Conservation (phyloP, 2,329 filamentous ascomycete genomes). For the Beauveria scarabaeidicola region DNA sequence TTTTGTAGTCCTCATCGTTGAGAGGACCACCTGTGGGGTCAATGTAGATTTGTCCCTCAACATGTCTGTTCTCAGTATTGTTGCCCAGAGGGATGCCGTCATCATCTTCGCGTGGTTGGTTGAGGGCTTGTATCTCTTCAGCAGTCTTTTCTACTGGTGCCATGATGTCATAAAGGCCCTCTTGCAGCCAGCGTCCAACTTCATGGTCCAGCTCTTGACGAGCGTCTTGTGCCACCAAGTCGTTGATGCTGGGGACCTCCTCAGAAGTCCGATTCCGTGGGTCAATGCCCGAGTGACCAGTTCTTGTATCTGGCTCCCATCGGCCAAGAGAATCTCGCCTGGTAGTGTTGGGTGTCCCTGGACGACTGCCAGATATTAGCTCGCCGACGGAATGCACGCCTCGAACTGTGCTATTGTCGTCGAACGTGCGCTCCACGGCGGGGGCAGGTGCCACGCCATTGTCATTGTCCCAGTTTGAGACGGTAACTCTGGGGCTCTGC, state of each 20-base stretch:
- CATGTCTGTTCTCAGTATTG: conserved; percentile 41
- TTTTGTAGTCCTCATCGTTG: conserved; percentile 37
- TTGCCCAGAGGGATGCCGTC: conserved; percentile 37
- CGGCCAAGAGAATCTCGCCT: conserved; percentile 31
- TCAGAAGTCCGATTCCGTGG: conserved; percentile 35
- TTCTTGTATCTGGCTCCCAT: conserved; percentile 31
- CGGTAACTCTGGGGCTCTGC: conserved; percentile 46
- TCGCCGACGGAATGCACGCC: conserved; percentile 33
- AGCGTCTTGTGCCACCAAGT: conserved; percentile 34
- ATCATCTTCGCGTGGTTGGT: conserved; percentile 24
- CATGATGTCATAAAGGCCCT: conserved; percentile 23
- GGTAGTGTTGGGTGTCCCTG: conserved; percentile 17
- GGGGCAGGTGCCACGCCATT: conserved; percentile 26
- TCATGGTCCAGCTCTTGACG: conserved; percentile 38
- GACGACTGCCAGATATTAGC: conserved; percentile 22
- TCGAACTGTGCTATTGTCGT: conserved; percentile 28
- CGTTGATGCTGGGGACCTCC: conserved; percentile 39
- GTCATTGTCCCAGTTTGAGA: conserved; percentile 47
- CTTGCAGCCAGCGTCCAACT: conserved; percentile 43
- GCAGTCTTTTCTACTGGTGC: conserved; percentile 19
- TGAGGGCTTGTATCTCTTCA: conserved; percentile 18
- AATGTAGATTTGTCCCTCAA: conserved; percentile 43
- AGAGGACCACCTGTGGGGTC: conserved; percentile 32
- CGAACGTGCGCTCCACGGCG: conserved; percentile 32
- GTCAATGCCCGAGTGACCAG: conserved; percentile 38